phyloP scores from a whole-genome alignment of 768 basidiomycete genomes.

The Tulasnella sp. region DNA sequence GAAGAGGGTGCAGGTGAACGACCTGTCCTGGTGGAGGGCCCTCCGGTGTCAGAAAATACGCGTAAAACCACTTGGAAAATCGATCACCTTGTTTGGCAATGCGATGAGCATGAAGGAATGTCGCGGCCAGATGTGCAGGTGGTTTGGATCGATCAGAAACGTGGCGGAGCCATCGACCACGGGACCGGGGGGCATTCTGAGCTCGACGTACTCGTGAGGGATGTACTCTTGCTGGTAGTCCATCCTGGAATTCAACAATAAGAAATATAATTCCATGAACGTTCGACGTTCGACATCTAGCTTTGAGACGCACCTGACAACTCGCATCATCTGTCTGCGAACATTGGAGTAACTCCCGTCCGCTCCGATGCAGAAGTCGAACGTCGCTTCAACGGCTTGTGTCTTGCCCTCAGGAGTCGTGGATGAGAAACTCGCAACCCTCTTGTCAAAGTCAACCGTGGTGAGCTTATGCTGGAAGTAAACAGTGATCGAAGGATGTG shows the following conservation, averaged over 20 bases:
- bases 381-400: slow-evolving; percentile 47
- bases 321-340: slow-evolving; percentile 91
- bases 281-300: background rate
- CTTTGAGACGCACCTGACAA: slow-evolving; percentile 68
- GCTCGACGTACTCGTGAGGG: slow-evolving; percentile 92
- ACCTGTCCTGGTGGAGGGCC: slow-evolving; percentile 67
- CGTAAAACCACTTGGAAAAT: slow-evolving; percentile 31
- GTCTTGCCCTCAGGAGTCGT: slow-evolving; percentile 43
- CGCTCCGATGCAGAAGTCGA: slow-evolving; percentile 84
- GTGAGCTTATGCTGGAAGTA: slow-evolving; percentile 80
- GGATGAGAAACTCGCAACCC: slow-evolving; percentile 49
- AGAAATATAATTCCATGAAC: background rate
- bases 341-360: slow-evolving; percentile 94
- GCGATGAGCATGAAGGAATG: slow-evolving; percentile 99
- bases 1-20: slow-evolving; percentile 96
- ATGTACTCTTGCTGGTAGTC: slow-evolving; percentile 94
- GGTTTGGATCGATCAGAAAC: slow-evolving; percentile 87
- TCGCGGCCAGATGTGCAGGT: slow-evolving; percentile 99
- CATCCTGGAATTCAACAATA: slow-evolving; percentile 55
- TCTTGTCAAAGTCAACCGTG: slow-evolving; percentile 68
- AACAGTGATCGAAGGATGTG: slow-evolving; percentile 57
- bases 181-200: slow-evolving; percentile 81
- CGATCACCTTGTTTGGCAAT: slow-evolving; percentile 85
- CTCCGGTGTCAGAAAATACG: slow-evolving; percentile 35
- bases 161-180: slow-evolving; percentile 51